Evolutionary conservation across 768 basidiomycete genomes (phyloP).

Genomic region (Trichaptum fuscoviolaceum): DNA sequence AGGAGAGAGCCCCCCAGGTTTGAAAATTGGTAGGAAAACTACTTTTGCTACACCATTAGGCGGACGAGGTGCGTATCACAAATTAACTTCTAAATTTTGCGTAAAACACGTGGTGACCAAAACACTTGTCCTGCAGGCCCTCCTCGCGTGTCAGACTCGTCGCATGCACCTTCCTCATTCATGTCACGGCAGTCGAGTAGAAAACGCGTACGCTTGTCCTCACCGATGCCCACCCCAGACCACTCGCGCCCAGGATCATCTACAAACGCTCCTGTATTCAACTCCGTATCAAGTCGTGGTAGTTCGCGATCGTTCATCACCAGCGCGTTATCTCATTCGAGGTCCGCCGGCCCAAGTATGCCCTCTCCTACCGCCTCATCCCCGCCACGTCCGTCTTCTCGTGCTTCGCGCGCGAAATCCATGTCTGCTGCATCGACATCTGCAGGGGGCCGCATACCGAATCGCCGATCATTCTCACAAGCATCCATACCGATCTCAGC

Average conservation of each 20-base stretch:
- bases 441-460: slow-evolving; percentile 1
- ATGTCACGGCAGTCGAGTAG: slow-evolving; percentile 30
- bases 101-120: slow-evolving; percentile 17
- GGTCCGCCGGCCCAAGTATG: background rate
- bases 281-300: slow-evolving; percentile 33
- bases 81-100: slow-evolving; percentile 14
- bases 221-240: slow-evolving; percentile 27
- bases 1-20: slow-evolving; percentile 57
- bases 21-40: slow-evolving; percentile 41
- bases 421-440: slow-evolving; percentile 4
- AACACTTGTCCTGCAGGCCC: slow-evolving; percentile 22
- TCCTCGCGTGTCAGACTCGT: slow-evolving; percentile 29
- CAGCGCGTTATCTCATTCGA: slow-evolving; percentile 14
- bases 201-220: slow-evolving; percentile 62
- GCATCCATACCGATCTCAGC: slow-evolving; percentile 78
- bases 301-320: slow-evolving; percentile 32
- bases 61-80: slow-evolving; percentile 46
- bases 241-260: slow-evolving; percentile 35
- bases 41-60: slow-evolving; percentile 57
- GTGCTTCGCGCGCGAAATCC: slow-evolving; percentile 7
- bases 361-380: slow-evolving; percentile 4
- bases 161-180: slow-evolving; percentile 67
- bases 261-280: slow-evolving; percentile 34
- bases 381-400: slow-evolving; percentile 6
- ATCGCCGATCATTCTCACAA: slow-evolving; percentile 45